Conservation (phyloP, 2,329 filamentous ascomycete genomes). For the Penicillium sp. region DNA sequence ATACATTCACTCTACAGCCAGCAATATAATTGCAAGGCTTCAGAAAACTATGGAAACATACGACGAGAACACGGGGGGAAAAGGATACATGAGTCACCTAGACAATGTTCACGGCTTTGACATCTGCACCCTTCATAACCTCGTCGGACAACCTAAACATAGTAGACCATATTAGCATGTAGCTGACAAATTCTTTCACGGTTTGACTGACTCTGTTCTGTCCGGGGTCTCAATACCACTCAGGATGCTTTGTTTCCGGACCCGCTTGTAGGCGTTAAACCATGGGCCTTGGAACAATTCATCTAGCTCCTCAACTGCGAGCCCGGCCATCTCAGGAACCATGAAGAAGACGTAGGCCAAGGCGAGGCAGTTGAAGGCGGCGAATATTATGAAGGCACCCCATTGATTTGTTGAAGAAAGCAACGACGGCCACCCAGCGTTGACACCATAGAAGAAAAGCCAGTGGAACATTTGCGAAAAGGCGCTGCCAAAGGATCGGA, state of each 20-base stretch:
- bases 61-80: too few relatives aligned
- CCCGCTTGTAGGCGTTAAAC: neutral
- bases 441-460: constrained; percentile 47
- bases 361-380: constrained; percentile 41
- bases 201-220: neutral
- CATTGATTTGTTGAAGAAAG: constrained; percentile 23
- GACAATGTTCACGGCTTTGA: too few relatives aligned
- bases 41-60: too few relatives aligned
- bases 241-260: neutral
- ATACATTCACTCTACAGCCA: too few relatives aligned
- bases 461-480: constrained; percentile 47
- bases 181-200: too few relatives aligned
- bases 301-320: constrained; percentile 45
- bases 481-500: constrained; percentile 50
- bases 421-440: constrained; percentile 39
- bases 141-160: too few relatives aligned
- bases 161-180: too few relatives aligned
- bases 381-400: constrained; percentile 49
- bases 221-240: neutral
- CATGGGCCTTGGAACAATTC: too few relatives aligned
- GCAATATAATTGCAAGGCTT: too few relatives aligned
- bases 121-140: too few relatives aligned
- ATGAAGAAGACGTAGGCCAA: constrained; percentile 22
- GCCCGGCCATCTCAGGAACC: constrained; percentile 44
- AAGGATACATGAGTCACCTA: too few relatives aligned